Conservation (phyloP, 2,329 filamentous ascomycete species). For the Cordyceps militaris region DNA sequence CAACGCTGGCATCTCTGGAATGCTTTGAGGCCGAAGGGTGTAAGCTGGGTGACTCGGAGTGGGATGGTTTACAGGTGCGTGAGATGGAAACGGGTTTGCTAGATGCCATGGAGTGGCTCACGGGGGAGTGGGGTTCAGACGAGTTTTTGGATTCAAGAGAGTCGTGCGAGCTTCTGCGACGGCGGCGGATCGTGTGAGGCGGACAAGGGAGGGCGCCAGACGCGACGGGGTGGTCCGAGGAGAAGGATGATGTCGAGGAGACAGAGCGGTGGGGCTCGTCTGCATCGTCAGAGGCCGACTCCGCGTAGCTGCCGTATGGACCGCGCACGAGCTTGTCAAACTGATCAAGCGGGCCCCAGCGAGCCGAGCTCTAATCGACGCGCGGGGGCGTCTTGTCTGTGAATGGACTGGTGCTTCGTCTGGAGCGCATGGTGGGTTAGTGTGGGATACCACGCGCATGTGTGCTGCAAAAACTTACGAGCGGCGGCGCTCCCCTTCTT, state of each 20-base stretch:
- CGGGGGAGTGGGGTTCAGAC: neutral
- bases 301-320: neutral
- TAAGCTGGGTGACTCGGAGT: too few species aligned
- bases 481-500: conserved; percentile 77
- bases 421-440: conserved; percentile 12
- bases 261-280: neutral
- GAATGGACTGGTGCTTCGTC: conserved; percentile 32
- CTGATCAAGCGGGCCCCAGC: conserved; percentile 24
- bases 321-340: conserved; percentile 20
- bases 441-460: neutral
- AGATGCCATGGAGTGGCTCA: too few species aligned
- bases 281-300: neutral
- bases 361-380: conserved; percentile 33
- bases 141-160: neutral
- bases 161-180: neutral
- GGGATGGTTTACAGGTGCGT: too few species aligned
- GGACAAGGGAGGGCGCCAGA: neutral
- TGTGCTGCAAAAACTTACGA: conserved; percentile 52
- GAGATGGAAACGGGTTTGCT: too few species aligned
- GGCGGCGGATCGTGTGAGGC: neutral
- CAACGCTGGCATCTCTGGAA: too few species aligned
- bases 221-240: too few species aligned
- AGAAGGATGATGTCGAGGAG: neutral
- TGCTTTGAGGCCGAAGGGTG: too few species aligned
- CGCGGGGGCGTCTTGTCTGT: conserved; percentile 35